Conservation (phyloP, 306 rosid species). For the Begonia peltatifolia region DNA sequence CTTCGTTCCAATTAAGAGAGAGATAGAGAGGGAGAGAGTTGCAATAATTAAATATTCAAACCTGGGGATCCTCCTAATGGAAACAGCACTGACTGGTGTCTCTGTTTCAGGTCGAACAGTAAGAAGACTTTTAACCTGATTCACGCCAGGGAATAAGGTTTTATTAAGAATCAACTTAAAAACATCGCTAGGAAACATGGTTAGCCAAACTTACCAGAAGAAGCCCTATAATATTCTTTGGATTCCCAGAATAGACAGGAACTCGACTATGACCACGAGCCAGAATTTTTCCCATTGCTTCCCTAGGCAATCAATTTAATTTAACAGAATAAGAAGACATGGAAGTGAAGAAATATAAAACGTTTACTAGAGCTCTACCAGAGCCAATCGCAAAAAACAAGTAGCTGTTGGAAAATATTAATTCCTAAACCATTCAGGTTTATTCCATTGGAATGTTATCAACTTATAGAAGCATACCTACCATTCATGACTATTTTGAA, state of each 20-base stretch:
- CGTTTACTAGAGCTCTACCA: no score
- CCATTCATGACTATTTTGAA: no score
- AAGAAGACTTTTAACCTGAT: constrained; percentile 86
- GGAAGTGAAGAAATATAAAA: no score
- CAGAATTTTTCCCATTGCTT: constrained; percentile 94
- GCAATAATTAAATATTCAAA: constrained; percentile 4
- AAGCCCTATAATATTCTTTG: constrained; percentile 83
- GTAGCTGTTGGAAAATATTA: no score
- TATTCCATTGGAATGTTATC: no score
- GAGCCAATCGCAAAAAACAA: no score
- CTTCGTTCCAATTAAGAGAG: neutral
- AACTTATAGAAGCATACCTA: no score
- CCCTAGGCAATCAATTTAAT: constrained; percentile 36
- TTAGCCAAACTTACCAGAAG: constrained; percentile 34
- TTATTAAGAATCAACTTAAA: no score
- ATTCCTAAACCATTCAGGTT: no score
- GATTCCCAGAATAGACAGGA: constrained; percentile 91
- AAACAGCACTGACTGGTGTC: constrained; percentile 89
- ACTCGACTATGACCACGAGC: constrained; percentile 98
- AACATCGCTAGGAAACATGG: no score
- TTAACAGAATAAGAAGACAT: no score
- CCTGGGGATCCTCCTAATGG: constrained; percentile 92
- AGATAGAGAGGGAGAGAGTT: neutral
- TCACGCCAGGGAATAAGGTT: no score
- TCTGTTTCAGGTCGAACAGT: constrained; percentile 97